A percentile compares a stretch with the other conserved stretches of the same genome.
phyloP scores from a whole-genome alignment of 306 rosid genomes.

The Dalbergia oliveri region DNA sequence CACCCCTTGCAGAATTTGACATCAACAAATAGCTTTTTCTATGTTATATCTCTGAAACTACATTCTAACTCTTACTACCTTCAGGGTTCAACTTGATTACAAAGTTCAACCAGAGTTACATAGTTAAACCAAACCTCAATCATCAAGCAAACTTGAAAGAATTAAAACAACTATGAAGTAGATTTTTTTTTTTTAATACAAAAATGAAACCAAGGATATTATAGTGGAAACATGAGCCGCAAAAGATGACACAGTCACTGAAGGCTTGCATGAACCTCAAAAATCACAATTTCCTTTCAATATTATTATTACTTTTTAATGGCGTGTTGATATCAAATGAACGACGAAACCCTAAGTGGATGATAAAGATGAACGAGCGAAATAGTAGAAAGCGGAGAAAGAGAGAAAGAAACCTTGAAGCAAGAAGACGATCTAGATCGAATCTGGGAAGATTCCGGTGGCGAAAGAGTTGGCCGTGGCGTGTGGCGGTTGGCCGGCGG shows the following conservation, averaged over 20 bases:
- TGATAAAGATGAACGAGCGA: constrained; percentile 5
- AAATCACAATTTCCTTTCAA: constrained; percentile 7
- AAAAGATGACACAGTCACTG: background rate
- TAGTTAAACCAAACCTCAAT: constrained; percentile 29
- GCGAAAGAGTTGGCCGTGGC: background rate
- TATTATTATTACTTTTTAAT: background rate
- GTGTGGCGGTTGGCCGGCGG: constrained; percentile 30
- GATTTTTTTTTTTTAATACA: background rate
- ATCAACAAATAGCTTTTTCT: constrained; percentile 18
- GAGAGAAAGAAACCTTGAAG: constrained; percentile 38
- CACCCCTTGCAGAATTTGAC: constrained; percentile 25
- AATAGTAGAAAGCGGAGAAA: constrained; percentile 18
- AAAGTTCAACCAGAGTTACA: constrained; percentile 21
- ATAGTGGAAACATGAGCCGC: constrained; percentile 1
- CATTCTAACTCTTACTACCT: background rate
- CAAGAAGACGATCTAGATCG: constrained; percentile 39
- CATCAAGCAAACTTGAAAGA: background rate
- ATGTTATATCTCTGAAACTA: constrained; percentile 15
- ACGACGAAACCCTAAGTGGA: constrained; percentile 28
- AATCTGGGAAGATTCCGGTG: background rate
- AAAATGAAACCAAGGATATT: background rate
- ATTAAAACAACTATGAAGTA: background rate
- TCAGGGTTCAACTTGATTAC: background rate
- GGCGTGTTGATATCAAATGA: background rate
- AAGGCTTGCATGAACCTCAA: constrained; percentile 25